Base-by-base conservation (phyloP, 805 yeast genomes). In the Candida pini region DNA sequence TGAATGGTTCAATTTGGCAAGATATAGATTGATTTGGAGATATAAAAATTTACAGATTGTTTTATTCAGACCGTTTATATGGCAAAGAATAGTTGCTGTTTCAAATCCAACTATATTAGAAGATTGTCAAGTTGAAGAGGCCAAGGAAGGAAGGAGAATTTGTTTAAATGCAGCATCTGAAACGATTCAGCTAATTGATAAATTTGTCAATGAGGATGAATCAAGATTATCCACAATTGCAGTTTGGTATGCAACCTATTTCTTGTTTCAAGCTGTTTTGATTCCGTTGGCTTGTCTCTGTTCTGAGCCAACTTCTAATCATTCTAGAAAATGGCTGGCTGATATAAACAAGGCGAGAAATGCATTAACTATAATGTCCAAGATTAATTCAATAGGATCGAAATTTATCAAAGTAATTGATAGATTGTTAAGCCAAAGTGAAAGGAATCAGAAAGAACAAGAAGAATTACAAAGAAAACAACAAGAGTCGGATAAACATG, bases 181-280 rank as follows among this genome's bases (percentile, higher is more conserved):
- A 18, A 73, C 80, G 0, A 72, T 79, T 12, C 36, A 56, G 26
- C 68, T 78, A 6, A 72, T 78, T 7, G 56, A 64, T 17, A 60
- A 58, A 19, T 73, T 60, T 43, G 50, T 58, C 23, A 44, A 39
- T 30, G 42, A 41, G 6, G 35, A 41, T 20, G 38, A 40, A 12
- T 7, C 40, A 15, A 39, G 43, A 26, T 33, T 66, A 14, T 64
- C 73, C n/a, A 66, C 70, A 18, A 60, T 76, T 20, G 64, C 74
- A 10, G 68, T 73, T 18, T 78, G 85, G 85, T 73, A 77, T 54
- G 73, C 81, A 4, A 71, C 77, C 0, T 78, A 74, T 48, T 79
- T 74, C 51, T 43, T 76, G 10, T 76, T 78, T 56, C 83, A 78
- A 51, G 82, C 84, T 2, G 69, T 73, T 4, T 55, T 78, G 36